Base-by-base conservation (phyloP, 192 early-diverging fungal genomes). In the Coemansia sp. region DNA sequence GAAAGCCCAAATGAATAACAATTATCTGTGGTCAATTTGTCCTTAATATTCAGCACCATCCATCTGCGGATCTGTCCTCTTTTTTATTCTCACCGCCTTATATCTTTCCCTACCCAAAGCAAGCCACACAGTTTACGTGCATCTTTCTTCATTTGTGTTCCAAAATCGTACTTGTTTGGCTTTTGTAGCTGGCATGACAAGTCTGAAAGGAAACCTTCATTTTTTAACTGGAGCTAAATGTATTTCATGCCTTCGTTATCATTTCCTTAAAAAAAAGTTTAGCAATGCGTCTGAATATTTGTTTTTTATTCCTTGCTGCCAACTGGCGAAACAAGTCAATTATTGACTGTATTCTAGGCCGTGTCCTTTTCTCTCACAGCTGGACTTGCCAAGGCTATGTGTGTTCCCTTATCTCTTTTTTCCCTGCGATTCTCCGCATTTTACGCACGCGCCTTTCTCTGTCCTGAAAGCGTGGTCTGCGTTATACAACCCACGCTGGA, bases 401-500 rank as follows among this genome's bases (percentile, higher is more conserved):
- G 55, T 39, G 55, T 22, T 57, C 55, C 55, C 55, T 57, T 10
- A 3, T 57, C 32, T 39, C 5, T 16, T 19, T 59, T 1, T 3
- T 6, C 18, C 15, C 2, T 32, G 8, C 11, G 8, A 18, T 59
- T 9, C 57, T 37, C 57, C 57, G 57, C 57, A 59, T 16, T 41
- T 26, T 26, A 9, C 11, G 46, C 57, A 59, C 57, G 16, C 39
- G 39, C 57, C n/a, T 41, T 59, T 37, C 57, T 39, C 8, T 59
- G 37, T 41, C 39, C 57, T 59, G 57, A 18, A 2, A 41, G 57
- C 57, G 39, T 59, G 57, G 57, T 37, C 32, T 6, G 12, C 16
- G 7, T 13, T 5, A 37, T 59, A 41, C 39, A 59, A 41, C 57
- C 57, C 57, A 59, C 57, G 57, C 15, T 59, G 57, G n/a, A 12